Evolutionary conservation across 192 early-diverging fungal species (phyloP), one percentile per base, ranked within the genome.

Genomic region (Mortierella hygrophila): DNA sequence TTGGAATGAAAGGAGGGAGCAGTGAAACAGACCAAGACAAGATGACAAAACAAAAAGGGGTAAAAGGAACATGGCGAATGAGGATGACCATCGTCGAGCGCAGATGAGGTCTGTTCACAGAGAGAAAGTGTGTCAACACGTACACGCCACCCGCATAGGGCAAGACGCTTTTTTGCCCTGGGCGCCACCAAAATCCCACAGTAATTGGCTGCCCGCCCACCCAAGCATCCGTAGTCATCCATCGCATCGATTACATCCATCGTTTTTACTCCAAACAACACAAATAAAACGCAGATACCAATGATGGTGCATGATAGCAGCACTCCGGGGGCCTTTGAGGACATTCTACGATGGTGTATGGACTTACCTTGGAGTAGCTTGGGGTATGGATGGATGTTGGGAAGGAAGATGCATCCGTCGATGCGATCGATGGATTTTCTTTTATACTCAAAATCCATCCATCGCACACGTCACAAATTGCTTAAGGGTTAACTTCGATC

Each of bases 401-500:
- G 60, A 65, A 65, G 10, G n/a, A 60, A n/a, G 60, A 65, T 65
- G 60, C 60, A 65, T 65, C 60, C 60, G 54, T 49, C 47, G 65
- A 75, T 71, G 79, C 73, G 73, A 81, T 81, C 32, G 80, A 81
- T 81, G 46, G 54, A 80, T 74, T 46, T 7, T 11, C 29, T 32
- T 65, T 65, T 29, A 32, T 32, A 26, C 16, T 15, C 3, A 4
- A 52, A 15, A 15, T 13, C 4, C 60, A 65, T 65, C 60, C 60
- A 65, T 65, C 60, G 60, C 11, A 32, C 60, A 65, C 60, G 60
- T 65, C 60, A 65, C 60, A 65, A 65, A 11, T 35, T 29, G 49
- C 49, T 52, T 52, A 65, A 29, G 57, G 57, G 29, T 32, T n/a
- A 15, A 6, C 0, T 13, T 15, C 29, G 60, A 65, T 65, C 60